A percentile compares a stretch with the other conserved stretches of the same genome.
Conservation (phyloP, 148 eudicot genomes). For the Beta vulgaris region DNA sequence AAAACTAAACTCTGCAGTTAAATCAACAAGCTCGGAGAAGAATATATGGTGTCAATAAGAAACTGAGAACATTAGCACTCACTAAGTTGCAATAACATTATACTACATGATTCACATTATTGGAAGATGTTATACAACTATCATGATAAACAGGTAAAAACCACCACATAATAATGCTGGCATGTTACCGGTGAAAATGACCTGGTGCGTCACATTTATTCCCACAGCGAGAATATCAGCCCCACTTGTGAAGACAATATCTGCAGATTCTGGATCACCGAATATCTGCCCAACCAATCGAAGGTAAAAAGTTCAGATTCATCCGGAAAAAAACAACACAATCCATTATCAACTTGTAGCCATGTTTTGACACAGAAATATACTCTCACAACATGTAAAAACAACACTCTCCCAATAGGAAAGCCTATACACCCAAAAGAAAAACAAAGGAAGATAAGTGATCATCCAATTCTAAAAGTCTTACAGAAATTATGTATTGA, state of each 20-base stretch:
- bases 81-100: neutral
- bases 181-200: constrained; percentile 59
- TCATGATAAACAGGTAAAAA: neutral
- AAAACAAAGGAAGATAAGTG: neutral
- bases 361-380: neutral
- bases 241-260: constrained; percentile 87
- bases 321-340: no score
- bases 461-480: neutral
- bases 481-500: neutral
- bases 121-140: neutral
- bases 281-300: constrained; percentile 51
- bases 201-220: constrained; percentile 92
- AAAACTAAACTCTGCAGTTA: neutral
- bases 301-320: no score
- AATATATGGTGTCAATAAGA: neutral
- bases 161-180: neutral
- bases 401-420: neutral
- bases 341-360: neutral
- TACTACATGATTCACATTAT: neutral
- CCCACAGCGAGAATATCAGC: constrained; percentile 89
- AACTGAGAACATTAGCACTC: neutral
- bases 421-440: neutral
- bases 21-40: neutral
- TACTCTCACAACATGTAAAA: neutral
- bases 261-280: constrained; percentile 98